A percentile compares a stretch with the other conserved stretches of the same genome.
These are phyloP conservation scores for Dissoconium aciculare DNA, from an alignment of 2,329 filamentous ascomycete genomes.

Conservation along the genomic window DNA sequence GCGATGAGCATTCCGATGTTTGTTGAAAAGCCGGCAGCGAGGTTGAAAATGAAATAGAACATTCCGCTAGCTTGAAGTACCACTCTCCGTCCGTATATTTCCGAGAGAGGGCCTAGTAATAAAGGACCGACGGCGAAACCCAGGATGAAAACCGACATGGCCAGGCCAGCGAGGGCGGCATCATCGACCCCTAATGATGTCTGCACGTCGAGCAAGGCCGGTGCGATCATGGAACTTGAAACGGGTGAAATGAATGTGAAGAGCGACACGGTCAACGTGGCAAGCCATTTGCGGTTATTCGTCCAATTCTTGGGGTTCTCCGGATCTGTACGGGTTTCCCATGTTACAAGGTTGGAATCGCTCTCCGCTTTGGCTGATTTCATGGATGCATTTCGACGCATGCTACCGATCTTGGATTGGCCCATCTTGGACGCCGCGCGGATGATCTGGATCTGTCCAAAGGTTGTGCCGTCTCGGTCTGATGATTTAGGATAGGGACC, in stretches of 20 bases:
- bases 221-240: slow-evolving; percentile 27
- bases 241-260: slow-evolving; percentile 28
- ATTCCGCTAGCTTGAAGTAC: slow-evolving; percentile 24
- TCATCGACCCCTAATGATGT: slow-evolving; percentile 16
- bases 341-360: slow-evolving; percentile 27
- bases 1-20: slow-evolving; percentile 22
- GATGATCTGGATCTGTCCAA: slow-evolving; percentile 8
- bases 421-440: slow-evolving; percentile 14
- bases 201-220: slow-evolving; percentile 19
- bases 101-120: slow-evolving; percentile 24
- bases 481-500: slow-evolving; percentile 14
- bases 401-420: slow-evolving; percentile 12
- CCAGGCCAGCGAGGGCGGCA: slow-evolving; percentile 14
- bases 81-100: slow-evolving; percentile 24
- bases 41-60: slow-evolving; percentile 26
- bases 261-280: slow-evolving; percentile 29
- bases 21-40: slow-evolving; percentile 24
- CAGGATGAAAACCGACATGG: slow-evolving; percentile 26
- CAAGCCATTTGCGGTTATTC: slow-evolving; percentile 30
- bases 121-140: slow-evolving; percentile 26
- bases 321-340: slow-evolving; percentile 33
- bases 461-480: slow-evolving; percentile 13
- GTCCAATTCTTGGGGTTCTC: slow-evolving; percentile 35
- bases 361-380: slow-evolving; percentile 20
- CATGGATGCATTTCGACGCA: slow-evolving; percentile 17